Base-by-base conservation (phyloP, 2,329 filamentous ascomycete species). In the Sporothrix luriei region DNA sequence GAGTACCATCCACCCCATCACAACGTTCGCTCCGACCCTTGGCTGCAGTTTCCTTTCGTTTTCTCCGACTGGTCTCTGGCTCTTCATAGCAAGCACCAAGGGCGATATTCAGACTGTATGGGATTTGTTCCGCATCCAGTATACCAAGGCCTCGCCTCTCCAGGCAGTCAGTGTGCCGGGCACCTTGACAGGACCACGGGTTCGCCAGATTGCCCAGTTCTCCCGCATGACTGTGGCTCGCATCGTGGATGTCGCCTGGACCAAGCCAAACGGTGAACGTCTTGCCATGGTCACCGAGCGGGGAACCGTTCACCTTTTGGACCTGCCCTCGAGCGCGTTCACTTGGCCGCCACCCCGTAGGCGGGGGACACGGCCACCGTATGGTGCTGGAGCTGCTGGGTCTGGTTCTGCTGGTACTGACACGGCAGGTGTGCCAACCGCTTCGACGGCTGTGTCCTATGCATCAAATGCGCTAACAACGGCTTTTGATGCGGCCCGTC, bases 271-370 rank as follows among this genome's bases (percentile, higher is more conserved):
- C 69, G 92, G 92, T 26, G 92, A 97, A 76, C 90, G 91, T 70
- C 82, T 96, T 51, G 94, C 94, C 1, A 89, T 99, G 80, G 88
- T 97, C 33, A 98, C 95, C 0, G 93, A 97, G 76, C 91, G 94
- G 74, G 93, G 94, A n/a, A 99, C 95, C 10, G 89, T 97, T 13
- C 95, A 99, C 79, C 87, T 98, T 55, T 90, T 97, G 73, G 92
- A 97, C 74, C 87, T 98, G 79, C 93, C 93, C 10, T 84, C 88
- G 59, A 91, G 88, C 72, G 92, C 92, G 4, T 94, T 94, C 75
- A 88, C 91, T 73, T 97, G 94, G 94, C 94, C 94, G 52, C 92
- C 93, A 29, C 89, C 88, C 54, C 84, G 87, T 51, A 83, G 85
- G 68, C 82, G 84, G 70, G 43, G 59, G 9, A 79, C 78, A 71